Evolutionary conservation across 345 rosid genomes (phyloP).

Genomic region (Lenwebbia sp.): DNA sequence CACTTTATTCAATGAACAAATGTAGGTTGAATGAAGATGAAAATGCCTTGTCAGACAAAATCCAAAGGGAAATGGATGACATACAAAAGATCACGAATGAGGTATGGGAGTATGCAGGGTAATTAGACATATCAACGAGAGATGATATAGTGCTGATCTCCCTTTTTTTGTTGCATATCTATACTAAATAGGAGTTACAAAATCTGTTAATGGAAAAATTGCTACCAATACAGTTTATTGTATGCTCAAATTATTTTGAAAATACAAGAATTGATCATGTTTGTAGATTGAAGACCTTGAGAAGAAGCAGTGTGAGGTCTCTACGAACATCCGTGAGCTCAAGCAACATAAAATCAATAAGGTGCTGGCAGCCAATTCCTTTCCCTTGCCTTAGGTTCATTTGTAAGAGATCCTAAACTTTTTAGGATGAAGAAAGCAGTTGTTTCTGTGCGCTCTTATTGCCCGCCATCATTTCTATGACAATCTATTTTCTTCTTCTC

Average conservation of each 20-base stretch:
- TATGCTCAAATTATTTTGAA: not conserved
- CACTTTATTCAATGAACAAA: not conserved
- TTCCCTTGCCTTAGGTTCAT: not conserved
- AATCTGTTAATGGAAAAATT: not conserved
- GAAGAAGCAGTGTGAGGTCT: constrained; percentile 24
- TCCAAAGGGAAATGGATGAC: constrained; percentile 29
- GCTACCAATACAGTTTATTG: not conserved
- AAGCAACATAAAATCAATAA: constrained; percentile 55
- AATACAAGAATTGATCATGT: constrained; percentile 3
- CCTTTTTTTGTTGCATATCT: not conserved
- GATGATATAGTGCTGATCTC: not conserved
- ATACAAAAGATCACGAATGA: constrained; percentile 35
- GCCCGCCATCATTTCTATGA: not conserved
- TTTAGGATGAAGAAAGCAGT: not conserved
- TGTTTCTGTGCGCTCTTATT: not conserved
- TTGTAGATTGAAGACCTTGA: constrained; percentile 46
- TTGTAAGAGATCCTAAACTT: not conserved
- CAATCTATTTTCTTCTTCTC: not conserved
- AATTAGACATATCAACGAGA: not conserved
- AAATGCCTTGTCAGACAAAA: constrained; percentile 28
- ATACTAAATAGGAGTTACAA: not conserved
- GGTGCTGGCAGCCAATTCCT: constrained; percentile 32
- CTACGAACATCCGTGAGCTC: constrained; percentile 34
- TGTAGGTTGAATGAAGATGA: constrained; percentile 69
- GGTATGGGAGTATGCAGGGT: constrained; percentile 28